These are phyloP conservation scores for Nevesoporus exiguus DNA, from an alignment of 768 basidiomycete species.

Conservation along the genomic window DNA sequence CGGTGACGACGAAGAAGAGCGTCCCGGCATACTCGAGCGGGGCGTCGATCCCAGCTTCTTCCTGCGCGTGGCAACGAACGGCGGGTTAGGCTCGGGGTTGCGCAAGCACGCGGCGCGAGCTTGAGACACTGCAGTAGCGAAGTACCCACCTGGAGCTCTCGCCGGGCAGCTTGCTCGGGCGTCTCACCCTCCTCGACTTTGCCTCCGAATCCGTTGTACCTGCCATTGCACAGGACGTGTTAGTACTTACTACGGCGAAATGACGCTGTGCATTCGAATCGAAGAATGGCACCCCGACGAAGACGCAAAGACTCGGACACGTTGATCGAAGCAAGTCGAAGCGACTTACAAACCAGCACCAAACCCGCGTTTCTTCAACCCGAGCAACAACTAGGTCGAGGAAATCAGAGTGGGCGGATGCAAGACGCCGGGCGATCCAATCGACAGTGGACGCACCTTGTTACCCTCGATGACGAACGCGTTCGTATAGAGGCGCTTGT, in stretches of 20 bases:
- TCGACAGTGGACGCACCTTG: conserved; percentile 35
- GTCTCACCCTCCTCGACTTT: conserved; percentile 80
- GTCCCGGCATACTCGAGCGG: conserved; percentile 60
- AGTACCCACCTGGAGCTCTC: conserved; percentile 62
- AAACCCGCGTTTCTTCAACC: conserved; percentile 78
- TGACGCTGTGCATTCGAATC: too few relatives aligned
- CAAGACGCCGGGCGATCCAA: background rate
- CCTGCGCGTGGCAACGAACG: conserved; percentile 40
- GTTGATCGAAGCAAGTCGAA: background rate
- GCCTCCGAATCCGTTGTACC: conserved; percentile 88
- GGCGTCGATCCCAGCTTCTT: conserved; percentile 77
- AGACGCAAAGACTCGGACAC: too few relatives aligned
- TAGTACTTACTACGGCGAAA: background rate
- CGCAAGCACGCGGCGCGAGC: too few relatives aligned
- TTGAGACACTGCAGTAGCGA: background rate
- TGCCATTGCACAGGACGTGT: conserved; percentile 32
- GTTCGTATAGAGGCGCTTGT: conserved; percentile 58
- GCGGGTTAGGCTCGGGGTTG: too few relatives aligned
- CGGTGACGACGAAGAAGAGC: conserved; percentile 59
- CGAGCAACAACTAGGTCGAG: conserved; percentile 67
- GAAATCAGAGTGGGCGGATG: conserved; percentile 9
- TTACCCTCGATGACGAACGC: conserved; percentile 58
- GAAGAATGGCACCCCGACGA: too few relatives aligned
- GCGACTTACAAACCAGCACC: conserved; percentile 54
- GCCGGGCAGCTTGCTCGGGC: conserved; percentile 61